Evolutionary conservation across 2,329 filamentous ascomycete genomes (phyloP), one percentile per base, ranked within the genome.

Genomic region (Diplodia corticola): DNA sequence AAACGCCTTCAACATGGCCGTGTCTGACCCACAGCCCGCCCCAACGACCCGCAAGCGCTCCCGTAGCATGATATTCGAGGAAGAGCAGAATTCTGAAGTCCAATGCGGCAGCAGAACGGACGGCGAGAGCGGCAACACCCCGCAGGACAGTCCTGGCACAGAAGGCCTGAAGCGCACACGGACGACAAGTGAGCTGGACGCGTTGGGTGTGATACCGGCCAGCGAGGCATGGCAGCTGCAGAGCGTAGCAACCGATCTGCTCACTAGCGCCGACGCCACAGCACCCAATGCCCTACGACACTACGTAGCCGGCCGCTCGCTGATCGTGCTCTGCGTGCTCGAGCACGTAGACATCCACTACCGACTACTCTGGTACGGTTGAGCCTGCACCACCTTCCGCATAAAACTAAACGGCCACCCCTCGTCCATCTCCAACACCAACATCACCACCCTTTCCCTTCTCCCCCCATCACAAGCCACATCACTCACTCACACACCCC

Each of bases 151-250:
- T 12, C n/a, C 40, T n/a, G 17, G 40, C 28, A 24, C 28, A 10
- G 57, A 57, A 15, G 53, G 40, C 22, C 53, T 77, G 63, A 79
- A 79, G 68, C 71, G 73, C 40, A 74, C 75, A n/a, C 73, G 69
- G 57, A 78, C 75, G 2, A 71, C 75, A 57, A 72, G 72, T 60
- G 77, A 78, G 20, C 63, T 79, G 51, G 77, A 79, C 40, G 74
- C 74, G 65, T 68, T 79, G 54, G 71, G 71, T 24, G 69, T 77
- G 1, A 69, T 76, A 12, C 61, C 67, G 3, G 68, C 69, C 0
- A 68, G 69, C 9, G 71, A 76, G 5, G 74, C 77, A 7, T 78
- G 76, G 76, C 69, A 49, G 7, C 69, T 79, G 24, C 75, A 78
- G 59, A 67, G 75, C 33, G 13, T 50, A 22, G 13, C 17, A 20